Evolutionary conservation across 106 monocot species (phyloP).

Genomic region (Triglochin maritima): DNA sequence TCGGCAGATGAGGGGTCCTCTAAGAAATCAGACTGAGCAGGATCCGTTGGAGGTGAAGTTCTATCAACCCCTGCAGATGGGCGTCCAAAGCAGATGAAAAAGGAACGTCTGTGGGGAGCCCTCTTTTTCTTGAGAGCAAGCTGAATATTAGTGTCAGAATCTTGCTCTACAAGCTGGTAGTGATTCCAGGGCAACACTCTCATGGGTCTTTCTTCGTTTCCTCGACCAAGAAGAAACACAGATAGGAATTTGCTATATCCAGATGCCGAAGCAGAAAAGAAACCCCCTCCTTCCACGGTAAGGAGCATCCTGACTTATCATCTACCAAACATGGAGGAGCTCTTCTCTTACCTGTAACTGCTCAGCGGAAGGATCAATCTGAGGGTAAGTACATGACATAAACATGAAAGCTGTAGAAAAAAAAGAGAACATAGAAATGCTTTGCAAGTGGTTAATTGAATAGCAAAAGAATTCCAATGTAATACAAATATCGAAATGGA

Average conservation of each 20-base stretch:
- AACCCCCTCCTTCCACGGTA: slow-evolving; percentile 93
- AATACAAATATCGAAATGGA: too few relatives aligned
- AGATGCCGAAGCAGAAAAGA: slow-evolving; percentile 92
- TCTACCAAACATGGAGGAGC: slow-evolving; percentile 8
- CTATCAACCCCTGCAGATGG: slow-evolving; percentile 30
- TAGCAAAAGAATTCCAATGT: too few relatives aligned
- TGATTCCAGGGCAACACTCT: slow-evolving; percentile 74
- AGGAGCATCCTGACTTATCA: slow-evolving; percentile 64
- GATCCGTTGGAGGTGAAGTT: slow-evolving; percentile 24
- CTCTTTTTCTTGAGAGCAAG: slow-evolving; percentile 33
- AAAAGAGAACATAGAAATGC: too few relatives aligned
- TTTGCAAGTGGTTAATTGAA: too few relatives aligned
- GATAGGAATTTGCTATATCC: slow-evolving; percentile 76
- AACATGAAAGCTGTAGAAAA: too few relatives aligned
- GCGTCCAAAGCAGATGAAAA: slow-evolving; percentile 62
- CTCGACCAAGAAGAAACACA: slow-evolving; percentile 60
- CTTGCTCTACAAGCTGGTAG: slow-evolving; percentile 65
- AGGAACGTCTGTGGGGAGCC: slow-evolving; percentile 32
- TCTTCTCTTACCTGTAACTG: background rate
- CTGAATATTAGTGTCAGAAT: slow-evolving; percentile 21
- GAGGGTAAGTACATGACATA: too few relatives aligned
- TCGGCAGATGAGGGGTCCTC: slow-evolving; percentile 17
- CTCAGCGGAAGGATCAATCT: too few relatives aligned
- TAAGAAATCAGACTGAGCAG: slow-evolving; percentile 15
- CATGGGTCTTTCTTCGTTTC: slow-evolving; percentile 63